phyloP scores from a whole-genome alignment of 805 yeast genomes.

The Metschnikowia hibisci region DNA sequence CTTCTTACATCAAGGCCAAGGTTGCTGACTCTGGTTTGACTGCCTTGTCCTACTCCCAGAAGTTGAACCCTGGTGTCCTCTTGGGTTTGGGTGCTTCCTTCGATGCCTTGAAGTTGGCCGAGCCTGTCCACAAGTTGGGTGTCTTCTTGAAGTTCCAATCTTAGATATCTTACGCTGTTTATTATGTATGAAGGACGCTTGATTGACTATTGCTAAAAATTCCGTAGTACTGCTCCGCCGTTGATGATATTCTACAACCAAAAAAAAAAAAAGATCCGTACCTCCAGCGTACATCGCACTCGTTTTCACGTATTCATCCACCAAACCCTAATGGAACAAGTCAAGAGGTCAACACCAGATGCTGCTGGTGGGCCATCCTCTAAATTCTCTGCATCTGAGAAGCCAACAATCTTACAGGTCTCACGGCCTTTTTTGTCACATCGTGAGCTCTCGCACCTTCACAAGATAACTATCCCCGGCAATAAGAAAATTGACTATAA shows the following conservation, averaged over 20 bases:
- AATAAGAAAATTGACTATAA: conserved; percentile 41
- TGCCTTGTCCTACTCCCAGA: conserved; percentile 91
- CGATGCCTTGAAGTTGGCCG: conserved; percentile 91
- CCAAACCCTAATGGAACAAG: conserved; percentile 3
- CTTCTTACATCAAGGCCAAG: conserved; percentile 94
- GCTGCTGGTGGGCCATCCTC: conserved; percentile 1
- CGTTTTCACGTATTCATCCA: not conserved
- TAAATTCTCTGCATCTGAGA: conserved; percentile 6
- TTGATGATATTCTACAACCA: too few species aligned
- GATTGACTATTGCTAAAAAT: not conserved
- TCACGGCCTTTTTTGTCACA: conserved; percentile 61
- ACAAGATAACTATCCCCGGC: conserved; percentile 49
- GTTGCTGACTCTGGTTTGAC: conserved; percentile 94
- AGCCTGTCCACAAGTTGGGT: conserved; percentile 98
- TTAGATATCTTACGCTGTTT: conserved; percentile 33
- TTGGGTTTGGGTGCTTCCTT: conserved; percentile 96
- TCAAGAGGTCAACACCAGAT: conserved; percentile 4
- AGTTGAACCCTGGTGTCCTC: conserved; percentile 92
- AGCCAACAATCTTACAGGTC: conserved; percentile 31
- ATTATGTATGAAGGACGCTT: conserved; percentile 6
- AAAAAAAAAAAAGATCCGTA: conserved; percentile 7
- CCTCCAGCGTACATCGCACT: conserved; percentile 7
- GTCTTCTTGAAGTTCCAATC: conserved; percentile 65
- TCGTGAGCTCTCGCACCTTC: conserved; percentile 50
- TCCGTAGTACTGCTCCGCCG: not conserved